These are phyloP conservation scores for Russula ochroleuca DNA, from an alignment of 768 basidiomycete species.

Conservation along the genomic window DNA sequence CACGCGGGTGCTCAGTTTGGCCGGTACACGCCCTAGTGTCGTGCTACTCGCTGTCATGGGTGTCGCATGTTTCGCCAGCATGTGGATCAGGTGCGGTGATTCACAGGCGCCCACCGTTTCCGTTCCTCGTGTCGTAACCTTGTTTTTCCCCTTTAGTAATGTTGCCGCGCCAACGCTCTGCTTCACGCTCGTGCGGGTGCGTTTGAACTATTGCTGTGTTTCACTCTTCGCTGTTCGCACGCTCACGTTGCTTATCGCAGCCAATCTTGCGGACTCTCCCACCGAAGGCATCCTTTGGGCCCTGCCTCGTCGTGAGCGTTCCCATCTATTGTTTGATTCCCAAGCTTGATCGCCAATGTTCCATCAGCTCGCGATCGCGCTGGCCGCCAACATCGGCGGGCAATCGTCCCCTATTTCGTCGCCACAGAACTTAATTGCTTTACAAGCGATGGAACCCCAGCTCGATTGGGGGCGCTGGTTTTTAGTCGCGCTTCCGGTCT, in stretches of 20 bases:
- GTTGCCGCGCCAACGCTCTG: conserved; percentile 97
- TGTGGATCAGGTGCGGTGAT: conserved; percentile 86
- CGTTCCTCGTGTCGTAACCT: conserved; percentile 1
- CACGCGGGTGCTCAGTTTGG: conserved; percentile 83
- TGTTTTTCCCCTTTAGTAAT: conserved; percentile 51
- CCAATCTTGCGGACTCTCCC: conserved; percentile 92
- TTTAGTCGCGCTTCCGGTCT: conserved; percentile 87
- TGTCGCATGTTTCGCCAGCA: conserved; percentile 95
- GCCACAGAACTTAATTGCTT: conserved; percentile 93
- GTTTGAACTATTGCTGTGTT: conserved; percentile 29
- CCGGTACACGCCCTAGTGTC: conserved; percentile 79
- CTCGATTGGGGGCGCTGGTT: conserved; percentile 94
- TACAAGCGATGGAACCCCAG: conserved; percentile 78
- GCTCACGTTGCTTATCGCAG: conserved; percentile 39
- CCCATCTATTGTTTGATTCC: not conserved
- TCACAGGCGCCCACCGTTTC: not conserved
- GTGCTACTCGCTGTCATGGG: conserved; percentile 94
- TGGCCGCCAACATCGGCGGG: conserved; percentile 98
- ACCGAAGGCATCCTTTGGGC: conserved; percentile 78
- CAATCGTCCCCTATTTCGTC: conserved; percentile 97
- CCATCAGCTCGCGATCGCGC: conserved; percentile 82
- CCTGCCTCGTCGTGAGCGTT: conserved; percentile 82
- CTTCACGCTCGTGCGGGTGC: conserved; percentile 89
- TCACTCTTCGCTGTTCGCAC: conserved; percentile 16
- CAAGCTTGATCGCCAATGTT: conserved; percentile 4